Evolutionary conservation across 768 basidiomycete genomes (phyloP).

Genomic region (Suillus sp.): DNA sequence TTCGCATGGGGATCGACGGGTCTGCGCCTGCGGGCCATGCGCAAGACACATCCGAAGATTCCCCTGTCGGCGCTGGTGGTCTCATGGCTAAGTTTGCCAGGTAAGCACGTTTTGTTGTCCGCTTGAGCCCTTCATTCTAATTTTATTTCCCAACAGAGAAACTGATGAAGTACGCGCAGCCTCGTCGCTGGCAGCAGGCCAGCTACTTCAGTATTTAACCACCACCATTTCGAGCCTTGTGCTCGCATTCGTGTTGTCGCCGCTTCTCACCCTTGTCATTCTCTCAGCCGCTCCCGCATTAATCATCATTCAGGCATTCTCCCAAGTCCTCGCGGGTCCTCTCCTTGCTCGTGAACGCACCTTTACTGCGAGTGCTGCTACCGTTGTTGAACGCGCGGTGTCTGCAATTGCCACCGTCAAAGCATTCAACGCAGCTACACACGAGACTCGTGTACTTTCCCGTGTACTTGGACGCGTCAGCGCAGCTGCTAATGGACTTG

Average conservation of each 20-base stretch:
- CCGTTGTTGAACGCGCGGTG: conserved; percentile 76
- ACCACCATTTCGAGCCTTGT: conserved; percentile 78
- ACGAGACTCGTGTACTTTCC: conserved; percentile 53
- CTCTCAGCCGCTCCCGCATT: conserved; percentile 87
- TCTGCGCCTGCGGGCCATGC: conserved; percentile 31
- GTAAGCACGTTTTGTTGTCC: conserved; percentile 38
- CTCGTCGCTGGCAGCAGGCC: conserved; percentile 76
- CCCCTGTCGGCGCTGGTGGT: conserved; percentile 79
- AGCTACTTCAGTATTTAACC: conserved; percentile 77
- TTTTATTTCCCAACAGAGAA: conserved; percentile 55
- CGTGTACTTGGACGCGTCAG: conserved; percentile 48
- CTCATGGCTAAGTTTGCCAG: conserved; percentile 92
- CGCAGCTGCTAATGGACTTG: conserved; percentile 52
- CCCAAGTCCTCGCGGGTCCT: conserved; percentile 69
- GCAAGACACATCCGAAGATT: conserved; percentile 40
- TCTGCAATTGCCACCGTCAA: conserved; percentile 88
- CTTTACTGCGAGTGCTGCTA: conserved; percentile 70
- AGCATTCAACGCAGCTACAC: conserved; percentile 77
- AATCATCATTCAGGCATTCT: conserved; percentile 71
- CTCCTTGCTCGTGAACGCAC: conserved; percentile 67
- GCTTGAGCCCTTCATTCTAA: not conserved
- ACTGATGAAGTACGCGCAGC: conserved; percentile 92
- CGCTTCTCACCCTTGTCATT: conserved; percentile 86
- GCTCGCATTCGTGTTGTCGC: conserved; percentile 81
- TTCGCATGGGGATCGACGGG: conserved; percentile 65